Conservation (phyloP, 2,329 filamentous ascomycete genomes). For the Talaromyces sp. region DNA sequence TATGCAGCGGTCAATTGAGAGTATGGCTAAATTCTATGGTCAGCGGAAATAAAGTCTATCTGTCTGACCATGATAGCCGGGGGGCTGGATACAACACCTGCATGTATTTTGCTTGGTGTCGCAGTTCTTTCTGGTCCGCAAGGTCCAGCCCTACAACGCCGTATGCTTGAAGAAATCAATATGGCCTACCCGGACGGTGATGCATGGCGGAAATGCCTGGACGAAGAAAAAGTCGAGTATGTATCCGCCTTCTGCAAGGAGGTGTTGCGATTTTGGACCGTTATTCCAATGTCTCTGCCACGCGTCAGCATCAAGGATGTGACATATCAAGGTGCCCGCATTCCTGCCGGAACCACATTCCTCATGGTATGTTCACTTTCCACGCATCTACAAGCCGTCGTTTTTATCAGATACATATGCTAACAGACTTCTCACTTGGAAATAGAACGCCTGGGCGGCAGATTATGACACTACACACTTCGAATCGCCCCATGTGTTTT, state of each 20-base stretch:
- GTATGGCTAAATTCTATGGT: too few species aligned
- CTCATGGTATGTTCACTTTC: neutral
- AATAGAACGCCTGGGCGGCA: neutral
- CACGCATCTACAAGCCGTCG: too few species aligned
- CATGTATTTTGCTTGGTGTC: neutral
- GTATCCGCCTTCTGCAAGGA: neutral
- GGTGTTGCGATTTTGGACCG: neutral
- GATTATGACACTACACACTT: neutral
- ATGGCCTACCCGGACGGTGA: neutral
- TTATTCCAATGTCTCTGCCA: neutral
- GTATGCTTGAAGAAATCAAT: neutral
- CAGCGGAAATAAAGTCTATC: neutral
- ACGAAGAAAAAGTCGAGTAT: neutral
- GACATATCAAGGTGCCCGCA: neutral
- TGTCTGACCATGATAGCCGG: neutral
- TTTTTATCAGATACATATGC: too few species aligned
- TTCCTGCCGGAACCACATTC: neutral
- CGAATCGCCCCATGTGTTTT: neutral
- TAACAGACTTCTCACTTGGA: too few species aligned
- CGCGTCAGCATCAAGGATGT: neutral
- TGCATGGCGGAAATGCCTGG: neutral
- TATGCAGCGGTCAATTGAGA: too few species aligned
- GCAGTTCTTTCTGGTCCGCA: neutral
- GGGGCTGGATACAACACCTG: neutral
- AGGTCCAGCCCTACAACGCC: neutral